phyloP scores from a whole-genome alignment of 1,284 basidiomycete species.

The Cryptococcus sp. region DNA sequence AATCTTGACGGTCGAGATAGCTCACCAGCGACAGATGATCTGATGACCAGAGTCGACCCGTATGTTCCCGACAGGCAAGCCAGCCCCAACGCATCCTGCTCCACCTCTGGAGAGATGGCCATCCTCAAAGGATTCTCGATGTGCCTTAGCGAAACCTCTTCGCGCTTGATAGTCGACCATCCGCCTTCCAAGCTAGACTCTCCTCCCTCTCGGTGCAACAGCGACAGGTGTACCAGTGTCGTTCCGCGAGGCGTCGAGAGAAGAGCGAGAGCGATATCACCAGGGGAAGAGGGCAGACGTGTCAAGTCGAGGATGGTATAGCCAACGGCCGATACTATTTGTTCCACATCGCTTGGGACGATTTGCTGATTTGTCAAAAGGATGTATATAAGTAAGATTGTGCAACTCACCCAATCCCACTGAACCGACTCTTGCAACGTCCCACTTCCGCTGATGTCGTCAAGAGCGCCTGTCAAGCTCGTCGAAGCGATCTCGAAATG shows the following conservation, averaged over 20 bases:
- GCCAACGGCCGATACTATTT: not conserved
- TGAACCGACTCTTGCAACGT: too few species aligned
- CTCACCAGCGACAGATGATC: too few species aligned
- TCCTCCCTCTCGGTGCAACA: not conserved
- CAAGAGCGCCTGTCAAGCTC: conserved; percentile 17
- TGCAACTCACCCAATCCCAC: conserved; percentile 24
- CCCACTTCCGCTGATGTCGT: conserved; percentile 13
- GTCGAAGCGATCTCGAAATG: conserved; percentile 14
- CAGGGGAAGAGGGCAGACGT: not conserved
- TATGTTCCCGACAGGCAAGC: too few species aligned
- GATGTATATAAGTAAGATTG: too few species aligned
- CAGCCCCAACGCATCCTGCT: too few species aligned
- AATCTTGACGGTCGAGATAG: too few species aligned
- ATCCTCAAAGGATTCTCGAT: too few species aligned
- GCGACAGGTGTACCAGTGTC: not conserved
- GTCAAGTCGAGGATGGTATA: not conserved
- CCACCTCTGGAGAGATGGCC: too few species aligned
- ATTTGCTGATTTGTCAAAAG: too few species aligned
- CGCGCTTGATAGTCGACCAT: not conserved
- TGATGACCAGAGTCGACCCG: too few species aligned
- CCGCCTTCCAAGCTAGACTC: too few species aligned
- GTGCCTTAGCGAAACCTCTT: not conserved
- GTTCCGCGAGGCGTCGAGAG: not conserved
- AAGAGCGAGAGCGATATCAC: not conserved
- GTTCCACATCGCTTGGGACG: too few species aligned